Evolutionary conservation across 495 filamentous ascomycete genomes (phyloP).

Genomic region (Talaromyces borbonicus): DNA sequence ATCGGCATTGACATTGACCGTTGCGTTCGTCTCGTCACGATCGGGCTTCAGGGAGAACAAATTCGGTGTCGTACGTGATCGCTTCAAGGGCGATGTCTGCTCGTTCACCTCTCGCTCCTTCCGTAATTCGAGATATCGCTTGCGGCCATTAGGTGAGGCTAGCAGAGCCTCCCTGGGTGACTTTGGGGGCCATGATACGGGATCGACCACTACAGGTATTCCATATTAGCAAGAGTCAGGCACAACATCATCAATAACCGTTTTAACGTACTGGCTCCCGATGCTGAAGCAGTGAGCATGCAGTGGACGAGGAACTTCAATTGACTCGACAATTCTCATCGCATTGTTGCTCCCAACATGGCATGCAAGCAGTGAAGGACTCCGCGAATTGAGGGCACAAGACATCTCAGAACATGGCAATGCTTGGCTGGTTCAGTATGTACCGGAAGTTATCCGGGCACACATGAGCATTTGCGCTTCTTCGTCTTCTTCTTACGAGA

Average conservation of each 20-base stretch:
- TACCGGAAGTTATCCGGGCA: too few species aligned
- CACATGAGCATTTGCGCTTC: too few species aligned
- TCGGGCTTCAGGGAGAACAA: slow-evolving; percentile 16
- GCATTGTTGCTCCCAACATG: slow-evolving; percentile 5
- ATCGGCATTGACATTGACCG: slow-evolving; percentile 21
- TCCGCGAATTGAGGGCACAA: too few species aligned
- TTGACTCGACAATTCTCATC: not conserved
- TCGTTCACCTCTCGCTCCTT: slow-evolving; percentile 45
- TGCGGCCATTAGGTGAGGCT: slow-evolving; percentile 70
- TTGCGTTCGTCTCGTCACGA: slow-evolving; percentile 23
- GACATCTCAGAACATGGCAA: too few species aligned
- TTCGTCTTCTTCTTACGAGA: too few species aligned
- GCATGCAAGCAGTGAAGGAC: not conserved
- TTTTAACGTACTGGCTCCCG: not conserved
- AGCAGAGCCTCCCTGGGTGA: slow-evolving; percentile 79
- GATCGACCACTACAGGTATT: slow-evolving; percentile 30
- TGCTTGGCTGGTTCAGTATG: too few species aligned
- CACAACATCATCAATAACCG: not conserved
- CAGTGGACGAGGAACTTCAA: not conserved
- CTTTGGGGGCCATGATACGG: slow-evolving; percentile 68
- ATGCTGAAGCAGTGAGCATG: not conserved
- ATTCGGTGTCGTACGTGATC: slow-evolving; percentile 31
- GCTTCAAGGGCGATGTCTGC: slow-evolving; percentile 55
- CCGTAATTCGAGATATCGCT: slow-evolving; percentile 38
- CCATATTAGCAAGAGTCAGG: slow-evolving; percentile 14